phyloP scores from a whole-genome alignment of 345 rosid species.

The Mallotus nudiflorus region DNA sequence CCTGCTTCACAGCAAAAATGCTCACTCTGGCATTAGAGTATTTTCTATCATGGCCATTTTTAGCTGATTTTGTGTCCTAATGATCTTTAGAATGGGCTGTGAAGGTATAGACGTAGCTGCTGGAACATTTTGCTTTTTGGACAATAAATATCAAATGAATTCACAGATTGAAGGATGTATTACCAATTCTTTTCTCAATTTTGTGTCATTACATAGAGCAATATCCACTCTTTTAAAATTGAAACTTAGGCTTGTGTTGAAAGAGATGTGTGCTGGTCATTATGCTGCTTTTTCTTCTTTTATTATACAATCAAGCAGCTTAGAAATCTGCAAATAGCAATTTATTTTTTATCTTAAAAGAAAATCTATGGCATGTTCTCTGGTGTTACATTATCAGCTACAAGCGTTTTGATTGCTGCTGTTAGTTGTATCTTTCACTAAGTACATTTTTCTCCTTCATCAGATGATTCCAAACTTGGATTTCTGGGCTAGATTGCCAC shows the following conservation, averaged over 20 bases:
- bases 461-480: conserved; percentile 85
- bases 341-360: neutral
- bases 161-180: neutral
- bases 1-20: neutral
- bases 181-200: neutral
- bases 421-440: too few relatives aligned
- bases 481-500: conserved; percentile 78
- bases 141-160: neutral
- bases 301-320: neutral
- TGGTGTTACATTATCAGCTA: too few relatives aligned
- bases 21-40: neutral
- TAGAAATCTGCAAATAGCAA: neutral
- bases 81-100: neutral
- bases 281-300: neutral
- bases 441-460: conserved; percentile 20
- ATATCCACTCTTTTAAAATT: neutral
- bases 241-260: neutral
- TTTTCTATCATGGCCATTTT: neutral
- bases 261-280: neutral
- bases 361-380: neutral
- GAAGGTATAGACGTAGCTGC: neutral
- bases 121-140: neutral
- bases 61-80: neutral
- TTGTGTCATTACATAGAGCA: neutral
- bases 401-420: too few relatives aligned